Base-by-base conservation (phyloP, 768 basidiomycete genomes). In the Panus rudis region DNA sequence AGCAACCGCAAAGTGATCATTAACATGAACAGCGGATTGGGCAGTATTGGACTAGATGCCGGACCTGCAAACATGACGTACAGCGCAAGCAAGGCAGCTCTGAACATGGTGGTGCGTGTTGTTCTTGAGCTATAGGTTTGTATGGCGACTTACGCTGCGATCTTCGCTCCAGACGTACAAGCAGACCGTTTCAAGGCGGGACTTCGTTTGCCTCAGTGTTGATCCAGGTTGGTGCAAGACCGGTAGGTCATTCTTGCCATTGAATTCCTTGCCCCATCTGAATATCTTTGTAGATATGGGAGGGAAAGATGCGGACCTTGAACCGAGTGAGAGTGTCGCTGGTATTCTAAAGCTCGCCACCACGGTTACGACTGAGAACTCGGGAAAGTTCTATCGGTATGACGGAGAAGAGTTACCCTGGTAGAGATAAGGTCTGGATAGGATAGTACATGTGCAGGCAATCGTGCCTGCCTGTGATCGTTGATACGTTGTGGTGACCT, bases 171-270 rank as follows among this genome's bases (percentile, higher is more conserved):
- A 65, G 64, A 63, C 63, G n/a, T 62, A 63, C 41, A 69, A 69
- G 52, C 63, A 66, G 45, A 52, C 60, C 13, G 61, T 52, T 37
- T 62, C 58, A 30, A 54, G 58, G 24, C 59, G 61, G 0, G 60
- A 66, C 41, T 39, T 65, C 16, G 63, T 63, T 5, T 48, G 54
- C 1, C 51, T 66, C 28, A 54, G 58, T 16, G 23, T 65, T 7
- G 62, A 64, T 34, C 67, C 68, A 4, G 66, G 66, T 17, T 68
- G 67, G 66, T 63, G 66, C 7, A 65, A 67, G 52, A 66, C 64
- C 21, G 59, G 66, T 64, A 26, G 46, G 52, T 48, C 8, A n/a
- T n/a, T n/a, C n/a, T n/a, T n/a, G 11, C 19, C 6, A 4, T 39
- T 10, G 20, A 24, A n/a, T n/a, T n/a, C n/a, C n/a, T n/a, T n/a